Percentiles rank a stretch among this genome's conserved stretches.
These are phyloP conservation scores for Pyrrhoderma noxium DNA, from an alignment of 1,284 basidiomycete genomes.

Conservation along the genomic window DNA sequence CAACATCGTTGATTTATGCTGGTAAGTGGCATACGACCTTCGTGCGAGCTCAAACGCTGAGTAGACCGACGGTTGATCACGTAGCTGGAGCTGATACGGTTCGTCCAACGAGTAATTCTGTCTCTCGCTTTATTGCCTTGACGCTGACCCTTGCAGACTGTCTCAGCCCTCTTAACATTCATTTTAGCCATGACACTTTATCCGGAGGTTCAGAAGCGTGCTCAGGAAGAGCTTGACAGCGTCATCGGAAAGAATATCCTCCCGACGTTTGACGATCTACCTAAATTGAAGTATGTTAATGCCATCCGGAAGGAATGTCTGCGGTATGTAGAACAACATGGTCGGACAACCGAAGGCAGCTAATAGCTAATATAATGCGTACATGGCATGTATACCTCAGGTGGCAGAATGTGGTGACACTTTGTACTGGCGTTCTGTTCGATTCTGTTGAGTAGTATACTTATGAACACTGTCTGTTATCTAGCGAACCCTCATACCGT, in stretches of 20 bases:
- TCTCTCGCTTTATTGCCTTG: too few relatives aligned
- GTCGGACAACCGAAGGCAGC: background rate
- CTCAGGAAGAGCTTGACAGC: conserved; percentile 7
- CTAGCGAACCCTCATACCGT: conserved; percentile 26
- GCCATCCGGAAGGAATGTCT: conserved; percentile 3
- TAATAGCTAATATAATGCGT: background rate
- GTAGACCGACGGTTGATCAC: too few relatives aligned
- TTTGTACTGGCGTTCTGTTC: too few relatives aligned
- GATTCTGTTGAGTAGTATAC: too few relatives aligned
- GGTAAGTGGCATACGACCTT: background rate
- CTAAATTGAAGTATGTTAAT: conserved; percentile 2
- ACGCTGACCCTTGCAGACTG: too few relatives aligned
- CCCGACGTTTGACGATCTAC: conserved; percentile 5
- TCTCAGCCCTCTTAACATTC: background rate
- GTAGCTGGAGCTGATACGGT: too few relatives aligned
- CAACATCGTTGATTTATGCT: background rate
- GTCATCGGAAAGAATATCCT: conserved; percentile 7
- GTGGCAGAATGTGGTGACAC: too few relatives aligned
- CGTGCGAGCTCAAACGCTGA: too few relatives aligned
- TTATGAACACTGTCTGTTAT: too few relatives aligned
- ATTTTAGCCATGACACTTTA: background rate
- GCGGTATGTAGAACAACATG: conserved; percentile 22
- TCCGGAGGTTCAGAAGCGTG: background rate
- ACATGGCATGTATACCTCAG: background rate
- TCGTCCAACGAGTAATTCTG: too few relatives aligned